Evolutionary conservation across 257 asterid species (phyloP).

Genomic region (Solanum sejunctum): DNA sequence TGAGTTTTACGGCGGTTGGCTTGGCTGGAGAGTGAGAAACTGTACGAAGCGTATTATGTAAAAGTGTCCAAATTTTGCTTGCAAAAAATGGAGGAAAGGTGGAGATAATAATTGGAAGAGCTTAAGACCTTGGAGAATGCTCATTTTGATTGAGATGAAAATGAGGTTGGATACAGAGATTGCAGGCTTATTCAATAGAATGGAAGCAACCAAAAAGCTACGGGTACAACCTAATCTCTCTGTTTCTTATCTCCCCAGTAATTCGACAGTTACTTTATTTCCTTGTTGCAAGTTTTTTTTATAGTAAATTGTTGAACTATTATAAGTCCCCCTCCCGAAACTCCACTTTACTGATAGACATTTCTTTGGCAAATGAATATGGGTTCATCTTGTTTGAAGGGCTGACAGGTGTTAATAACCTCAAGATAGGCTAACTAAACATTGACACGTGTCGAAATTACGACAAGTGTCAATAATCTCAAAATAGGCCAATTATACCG

Average conservation of each 20-base stretch:
- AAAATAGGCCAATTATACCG: no score
- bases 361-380: background rate
- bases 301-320: background rate
- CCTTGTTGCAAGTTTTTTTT: background rate
- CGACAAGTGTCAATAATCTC: no score
- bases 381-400: background rate
- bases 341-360: no score
- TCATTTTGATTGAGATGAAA: conserved; percentile 67
- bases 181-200: conserved; percentile 77
- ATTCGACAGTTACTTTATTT: background rate
- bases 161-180: conserved; percentile 83
- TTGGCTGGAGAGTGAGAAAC: conserved; percentile 40
- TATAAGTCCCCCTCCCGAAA: background rate
- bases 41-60: conserved; percentile 59
- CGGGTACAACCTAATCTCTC: conserved; percentile 21
- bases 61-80: conserved; percentile 43
- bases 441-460: background rate
- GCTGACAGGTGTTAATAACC: background rate
- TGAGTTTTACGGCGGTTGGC: conserved; percentile 38
- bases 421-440: background rate
- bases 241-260: background rate
- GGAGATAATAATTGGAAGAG: conserved; percentile 49
- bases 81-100: conserved; percentile 53
- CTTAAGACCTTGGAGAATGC: conserved; percentile 34
- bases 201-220: conserved; percentile 83